Percentiles rank a stretch among this genome's conserved stretches.
phyloP scores from a whole-genome alignment of 495 filamentous ascomycete species.

The Pseudoneurospora amorphoporcata region DNA sequence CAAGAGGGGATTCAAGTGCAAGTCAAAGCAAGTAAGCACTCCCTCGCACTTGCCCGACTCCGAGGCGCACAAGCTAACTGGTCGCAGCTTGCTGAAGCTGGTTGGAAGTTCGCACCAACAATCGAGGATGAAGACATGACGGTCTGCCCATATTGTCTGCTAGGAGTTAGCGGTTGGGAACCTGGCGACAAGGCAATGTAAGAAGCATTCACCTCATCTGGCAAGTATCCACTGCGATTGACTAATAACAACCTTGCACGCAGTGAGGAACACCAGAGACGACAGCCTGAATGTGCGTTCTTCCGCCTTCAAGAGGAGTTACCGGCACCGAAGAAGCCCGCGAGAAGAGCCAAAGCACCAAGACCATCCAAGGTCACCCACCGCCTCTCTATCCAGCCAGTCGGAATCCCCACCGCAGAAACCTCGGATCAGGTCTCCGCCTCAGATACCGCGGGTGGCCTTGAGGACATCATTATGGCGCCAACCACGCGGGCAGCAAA shows the following conservation, averaged over 20 bases:
- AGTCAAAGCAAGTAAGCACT: conserved; percentile 63
- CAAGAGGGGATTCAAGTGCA: conserved; percentile 81
- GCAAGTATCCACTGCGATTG: neutral
- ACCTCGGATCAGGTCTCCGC: conserved; percentile 41
- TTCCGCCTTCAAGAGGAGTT: conserved; percentile 48
- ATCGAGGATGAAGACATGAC: conserved; percentile 72
- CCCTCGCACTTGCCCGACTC: neutral
- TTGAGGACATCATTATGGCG: conserved; percentile 59
- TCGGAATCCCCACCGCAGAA: conserved; percentile 43
- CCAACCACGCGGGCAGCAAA: conserved; percentile 44
- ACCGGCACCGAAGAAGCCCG: conserved; percentile 35
- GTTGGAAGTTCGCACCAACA: conserved; percentile 86
- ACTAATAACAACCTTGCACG: conserved; percentile 14
- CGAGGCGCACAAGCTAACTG: conserved; percentile 13
- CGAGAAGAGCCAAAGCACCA: conserved; percentile 38
- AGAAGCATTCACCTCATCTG: conserved; percentile 25
- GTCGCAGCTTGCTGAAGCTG: conserved; percentile 72
- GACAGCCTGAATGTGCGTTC: conserved; percentile 72
- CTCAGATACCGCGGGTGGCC: conserved; percentile 39
- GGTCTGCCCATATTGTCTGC: conserved; percentile 76
- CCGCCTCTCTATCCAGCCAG: conserved; percentile 60
- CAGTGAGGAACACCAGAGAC: conserved; percentile 77
- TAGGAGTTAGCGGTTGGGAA: conserved; percentile 87
- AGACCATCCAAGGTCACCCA: conserved; percentile 56
- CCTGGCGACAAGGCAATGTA: conserved; percentile 78